These are phyloP conservation scores for Auricularia sp. DNA, from an alignment of 768 basidiomycete genomes.

Conservation along the genomic window DNA sequence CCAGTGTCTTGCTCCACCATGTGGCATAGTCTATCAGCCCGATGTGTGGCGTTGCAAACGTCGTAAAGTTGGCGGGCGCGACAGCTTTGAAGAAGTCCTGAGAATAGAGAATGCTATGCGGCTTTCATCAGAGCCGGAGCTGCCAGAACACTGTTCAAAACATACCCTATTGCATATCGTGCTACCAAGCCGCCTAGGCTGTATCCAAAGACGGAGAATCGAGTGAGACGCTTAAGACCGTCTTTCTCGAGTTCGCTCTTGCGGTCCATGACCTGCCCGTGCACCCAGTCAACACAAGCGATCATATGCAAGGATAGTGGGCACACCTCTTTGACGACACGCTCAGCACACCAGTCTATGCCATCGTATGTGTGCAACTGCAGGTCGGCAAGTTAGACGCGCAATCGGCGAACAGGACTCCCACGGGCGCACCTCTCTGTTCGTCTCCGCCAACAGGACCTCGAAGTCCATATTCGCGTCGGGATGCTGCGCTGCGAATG, in stretches of 20 bases:
- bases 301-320: background rate
- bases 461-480: conserved; percentile 30
- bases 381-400: background rate
- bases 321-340: conserved; percentile 68
- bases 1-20: conserved; percentile 42
- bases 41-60: conserved; percentile 75
- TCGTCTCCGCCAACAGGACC: conserved; percentile 56
- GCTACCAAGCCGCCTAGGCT: conserved; percentile 73
- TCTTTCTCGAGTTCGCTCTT: conserved; percentile 42
- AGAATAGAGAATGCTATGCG: conserved; percentile 49
- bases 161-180: conserved; percentile 65
- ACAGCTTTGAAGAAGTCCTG: conserved; percentile 63
- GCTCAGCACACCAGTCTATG: conserved; percentile 74
- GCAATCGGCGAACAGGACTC: background rate
- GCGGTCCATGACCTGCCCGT: conserved; percentile 43
- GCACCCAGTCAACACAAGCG: background rate
- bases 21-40: conserved; percentile 61
- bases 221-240: conserved; percentile 45
- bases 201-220: conserved; percentile 72
- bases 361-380: conserved; percentile 60
- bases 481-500: background rate
- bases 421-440: conserved; percentile 34
- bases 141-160: conserved; percentile 7
- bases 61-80: conserved; percentile 69
- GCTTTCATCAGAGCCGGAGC: background rate